A percentile compares a stretch with the other conserved stretches of the same genome.
phyloP scores from a whole-genome alignment of 352 stramenopile species.

The Lagenidium sp. region DNA sequence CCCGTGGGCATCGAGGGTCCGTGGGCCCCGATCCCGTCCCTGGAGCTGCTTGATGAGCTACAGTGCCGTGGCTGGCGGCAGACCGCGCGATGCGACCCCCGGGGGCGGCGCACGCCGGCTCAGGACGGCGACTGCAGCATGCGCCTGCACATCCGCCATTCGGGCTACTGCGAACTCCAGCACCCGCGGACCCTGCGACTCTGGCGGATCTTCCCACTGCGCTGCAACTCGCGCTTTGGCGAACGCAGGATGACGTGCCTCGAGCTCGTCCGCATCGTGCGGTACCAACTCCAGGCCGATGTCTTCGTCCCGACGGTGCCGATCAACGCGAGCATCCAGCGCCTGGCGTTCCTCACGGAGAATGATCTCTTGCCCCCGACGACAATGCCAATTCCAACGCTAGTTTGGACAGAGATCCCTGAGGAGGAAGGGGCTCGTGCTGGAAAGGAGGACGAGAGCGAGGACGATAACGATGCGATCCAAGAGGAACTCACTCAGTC shows the following conservation, averaged over 20 bases:
- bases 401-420: no score
- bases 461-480: neutral
- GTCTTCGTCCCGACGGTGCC: constrained; percentile 5
- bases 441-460: neutral
- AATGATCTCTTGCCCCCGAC: constrained; percentile 18
- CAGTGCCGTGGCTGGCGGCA: constrained; percentile 48
- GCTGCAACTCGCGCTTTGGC: constrained; percentile 58
- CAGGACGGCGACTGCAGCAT: constrained; percentile 29
- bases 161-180: constrained; percentile 14
- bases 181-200: constrained; percentile 8
- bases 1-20: no score
- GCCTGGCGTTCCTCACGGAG: no score
- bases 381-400: constrained; percentile 39
- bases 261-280: no score
- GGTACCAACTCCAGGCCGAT: no score
- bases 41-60: constrained; percentile 23
- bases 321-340: constrained; percentile 26
- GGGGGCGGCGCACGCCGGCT: constrained; percentile 17
- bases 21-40: no score
- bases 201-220: constrained; percentile 40
- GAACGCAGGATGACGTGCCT: constrained; percentile 27
- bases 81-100: constrained; percentile 28
- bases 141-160: constrained; percentile 7
- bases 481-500: constrained; percentile 1
- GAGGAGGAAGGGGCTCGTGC: neutral